Evolutionary conservation across 75 land plant genomes (phyloP), one percentile per base, ranked within the genome.

Genomic region (Pseudotsuga menziesii): DNA sequence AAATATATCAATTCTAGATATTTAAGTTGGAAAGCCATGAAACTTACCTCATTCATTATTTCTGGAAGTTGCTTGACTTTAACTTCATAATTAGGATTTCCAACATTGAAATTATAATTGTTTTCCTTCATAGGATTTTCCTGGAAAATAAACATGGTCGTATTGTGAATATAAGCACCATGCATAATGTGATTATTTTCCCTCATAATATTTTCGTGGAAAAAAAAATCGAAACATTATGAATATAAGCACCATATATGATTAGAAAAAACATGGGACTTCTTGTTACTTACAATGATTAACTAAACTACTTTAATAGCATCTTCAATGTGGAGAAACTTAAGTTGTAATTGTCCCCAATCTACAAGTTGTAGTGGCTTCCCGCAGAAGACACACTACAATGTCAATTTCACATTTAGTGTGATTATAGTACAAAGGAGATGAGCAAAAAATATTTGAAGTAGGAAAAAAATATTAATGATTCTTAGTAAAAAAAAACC

Each of bases 281-380:
- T 48, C 2, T 48, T 48, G 54, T 48, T 48, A 48, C 93, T 78
- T 83, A 95, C 99, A 85, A 96, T 93, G 94, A 94, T 96, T 76
- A 87, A 80, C 5, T 79, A 61, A 72, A 96, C 94, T 58, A 93
- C 97, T 58, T 96, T 93, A 80, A 94, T 94, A 32, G 99, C 99
- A 86, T 96, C 99, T 64, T 94, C 94, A 64, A 94, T 94, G 72
- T 92, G 94, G 22, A 96, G 84, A 86, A 96, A 96, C 11, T 97
- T 94, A 62, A 94, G 88, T 74, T 92, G 99, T 0, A 97, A 94
- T 52, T 90, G 75, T 2, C 99, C 97, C 73, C 97, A 97, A 81
- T 96, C 97, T 12, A 96, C 99, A 77, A 96, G 90, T 89, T 94
- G 94, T 25, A 96, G 82, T 19, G 99, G 99, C 86, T 96, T 94